Percentiles rank a stretch among this genome's conserved stretches.
phyloP scores from a whole-genome alignment of 371 early-diverging fungal genomes.

The Zancudomyces culisetae region DNA sequence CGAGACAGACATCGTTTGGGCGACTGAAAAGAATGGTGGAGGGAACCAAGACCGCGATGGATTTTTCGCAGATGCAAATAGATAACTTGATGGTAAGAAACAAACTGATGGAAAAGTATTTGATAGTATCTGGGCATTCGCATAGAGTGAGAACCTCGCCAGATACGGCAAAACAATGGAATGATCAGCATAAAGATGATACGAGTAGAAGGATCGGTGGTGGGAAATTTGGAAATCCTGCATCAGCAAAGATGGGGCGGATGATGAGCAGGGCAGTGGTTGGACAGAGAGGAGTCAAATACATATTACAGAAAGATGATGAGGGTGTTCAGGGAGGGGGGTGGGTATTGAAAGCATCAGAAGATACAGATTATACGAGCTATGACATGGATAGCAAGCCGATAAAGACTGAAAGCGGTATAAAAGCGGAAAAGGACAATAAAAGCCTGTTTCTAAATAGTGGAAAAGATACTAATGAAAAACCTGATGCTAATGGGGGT shows the following conservation, averaged over 20 bases:
- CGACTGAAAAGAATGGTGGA: constrained; percentile 51
- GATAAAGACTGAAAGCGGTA: no score
- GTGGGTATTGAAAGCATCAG: constrained; percentile 36
- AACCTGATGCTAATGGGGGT: no score
- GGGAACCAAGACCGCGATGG: constrained; percentile 43
- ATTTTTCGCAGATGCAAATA: constrained; percentile 81
- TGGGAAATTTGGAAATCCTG: no score
- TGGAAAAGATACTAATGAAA: no score
- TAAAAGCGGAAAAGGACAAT: no score
- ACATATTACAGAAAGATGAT: constrained; percentile 65
- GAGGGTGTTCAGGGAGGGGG: constrained; percentile 46
- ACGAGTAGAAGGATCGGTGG: no score
- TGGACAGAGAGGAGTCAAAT: constrained; percentile 58
- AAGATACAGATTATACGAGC: constrained; percentile 7
- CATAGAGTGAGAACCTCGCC: no score
- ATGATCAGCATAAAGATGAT: no score
- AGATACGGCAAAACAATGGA: not conserved
- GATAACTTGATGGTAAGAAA: constrained; percentile 64
- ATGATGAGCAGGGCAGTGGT: constrained; percentile 34
- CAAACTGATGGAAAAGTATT: constrained; percentile 56
- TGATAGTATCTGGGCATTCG: constrained; percentile 40
- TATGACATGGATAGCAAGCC: not conserved
- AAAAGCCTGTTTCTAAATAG: no score
- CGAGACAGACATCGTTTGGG: constrained; percentile 55
- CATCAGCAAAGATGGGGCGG: no score